phyloP scores from a whole-genome alignment of 2,329 filamentous ascomycete genomes.

The Cladosporium phlei region DNA sequence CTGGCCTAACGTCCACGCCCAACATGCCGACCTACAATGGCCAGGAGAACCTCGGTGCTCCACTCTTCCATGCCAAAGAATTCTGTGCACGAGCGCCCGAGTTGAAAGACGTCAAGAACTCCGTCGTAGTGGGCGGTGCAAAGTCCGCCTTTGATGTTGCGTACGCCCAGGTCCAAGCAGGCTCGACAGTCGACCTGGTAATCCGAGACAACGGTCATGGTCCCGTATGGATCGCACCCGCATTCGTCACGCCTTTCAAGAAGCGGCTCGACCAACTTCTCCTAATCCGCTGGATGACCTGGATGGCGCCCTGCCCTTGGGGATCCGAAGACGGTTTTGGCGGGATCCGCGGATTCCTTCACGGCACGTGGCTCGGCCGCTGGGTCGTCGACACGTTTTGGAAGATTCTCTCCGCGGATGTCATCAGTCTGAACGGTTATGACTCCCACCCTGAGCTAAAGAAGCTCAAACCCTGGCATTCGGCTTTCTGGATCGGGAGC shows the following conservation, averaged over 20 bases:
- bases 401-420: conserved; percentile 52
- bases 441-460: conserved; percentile 38
- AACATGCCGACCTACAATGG: conserved; percentile 51
- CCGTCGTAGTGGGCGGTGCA: conserved; percentile 55
- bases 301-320: conserved; percentile 73
- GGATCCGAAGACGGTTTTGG: conserved; percentile 58
- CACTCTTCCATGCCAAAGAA: conserved; percentile 56
- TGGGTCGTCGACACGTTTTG: conserved; percentile 54
- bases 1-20: conserved; percentile 56
- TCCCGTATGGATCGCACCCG: conserved; percentile 55
- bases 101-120: conserved; percentile 36
- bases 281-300: conserved; percentile 63
- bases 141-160: conserved; percentile 63
- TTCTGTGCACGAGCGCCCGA: conserved; percentile 40
- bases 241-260: conserved; percentile 63
- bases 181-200: conserved; percentile 52
- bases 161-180: conserved; percentile 52
- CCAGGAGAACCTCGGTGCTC: conserved; percentile 46
- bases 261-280: conserved; percentile 64
- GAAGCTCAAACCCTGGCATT: conserved; percentile 40
- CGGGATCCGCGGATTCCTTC: conserved; percentile 51
- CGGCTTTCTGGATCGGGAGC: conserved; percentile 50
- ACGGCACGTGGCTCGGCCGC: conserved; percentile 54
- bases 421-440: conserved; percentile 45
- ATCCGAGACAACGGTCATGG: conserved; percentile 57